Evolutionary conservation across 805 yeast genomes (phyloP), one percentile per base, ranked within the genome.

Genomic region (Danielia oregonensis): DNA sequence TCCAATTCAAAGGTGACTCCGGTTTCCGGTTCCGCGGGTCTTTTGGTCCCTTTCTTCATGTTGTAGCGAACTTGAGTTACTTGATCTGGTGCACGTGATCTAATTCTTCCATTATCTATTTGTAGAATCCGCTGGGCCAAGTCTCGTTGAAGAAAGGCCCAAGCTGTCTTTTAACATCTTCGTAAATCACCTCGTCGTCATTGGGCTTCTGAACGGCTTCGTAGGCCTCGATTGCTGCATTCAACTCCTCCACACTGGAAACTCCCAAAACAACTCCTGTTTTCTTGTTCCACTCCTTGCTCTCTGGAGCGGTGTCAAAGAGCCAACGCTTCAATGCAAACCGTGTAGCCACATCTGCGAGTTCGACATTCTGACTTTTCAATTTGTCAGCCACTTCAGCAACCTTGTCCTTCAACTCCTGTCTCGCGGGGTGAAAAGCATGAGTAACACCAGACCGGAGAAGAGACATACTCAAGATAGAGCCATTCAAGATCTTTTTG

Each of bases 381-480:
- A 75, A 55, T n/a, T 57, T 40, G 6, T 49, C 47, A 0, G 79
- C 72, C 22, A 77, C 62, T 17, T 63, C 59, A 21, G 59, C 52
- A 2, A 79, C 79, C 0, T 76, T 78, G 1, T 63, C 61, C 42
- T 72, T 78, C 42, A 89, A 63, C n/a, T 56, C 73, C 11, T 57
- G 47, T 0, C 80, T 62, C 3, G 86, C 93, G 0, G 96, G 97
- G 51, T 89, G 97, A 70, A 88, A 91, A 1, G 68, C 51, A 43
- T 74, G 82, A 0, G 95, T 82, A 22, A 70, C 64, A 16, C 70
- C 79, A 0, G 82, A 72, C 39, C 95, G 71, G 37, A 89, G 65
- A 37, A 89, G 58, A 4, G 96, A 85, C 97, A 89, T 89, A 36
- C 89, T 78, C 40, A 91, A 65, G 24, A 93, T 88, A 1, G 95